Conservation (phyloP, 1,284 basidiomycete species). For the Malassezia brasiliensis region DNA sequence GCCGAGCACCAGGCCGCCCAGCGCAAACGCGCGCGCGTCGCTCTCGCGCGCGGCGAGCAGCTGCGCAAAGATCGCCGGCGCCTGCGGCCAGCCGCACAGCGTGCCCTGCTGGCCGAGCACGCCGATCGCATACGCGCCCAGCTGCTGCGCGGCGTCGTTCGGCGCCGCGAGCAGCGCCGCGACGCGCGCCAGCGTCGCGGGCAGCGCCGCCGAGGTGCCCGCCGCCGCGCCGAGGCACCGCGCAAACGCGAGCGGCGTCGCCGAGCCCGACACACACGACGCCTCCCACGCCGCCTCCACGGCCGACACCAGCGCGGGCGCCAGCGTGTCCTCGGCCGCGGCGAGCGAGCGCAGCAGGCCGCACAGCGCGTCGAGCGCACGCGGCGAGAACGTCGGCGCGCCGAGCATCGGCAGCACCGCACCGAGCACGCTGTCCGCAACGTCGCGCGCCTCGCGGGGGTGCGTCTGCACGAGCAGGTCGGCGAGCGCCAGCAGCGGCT, state of each 20-base stretch:
- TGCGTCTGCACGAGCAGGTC: constrained; percentile 2
- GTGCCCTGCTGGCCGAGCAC: constrained; percentile 35
- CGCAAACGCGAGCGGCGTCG: constrained; percentile 46
- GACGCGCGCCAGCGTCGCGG: constrained; percentile 18
- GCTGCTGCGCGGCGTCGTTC: constrained; percentile 19
- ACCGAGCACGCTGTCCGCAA: not conserved
- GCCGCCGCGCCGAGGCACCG: constrained; percentile 35
- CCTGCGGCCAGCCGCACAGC: constrained; percentile 26
- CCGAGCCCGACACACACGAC: not conserved
- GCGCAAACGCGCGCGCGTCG: constrained; percentile 31
- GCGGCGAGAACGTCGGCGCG: not conserved
- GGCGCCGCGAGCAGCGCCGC: not conserved
- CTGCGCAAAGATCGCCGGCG: constrained; percentile 20
- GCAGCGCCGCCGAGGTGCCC: constrained; percentile 18
- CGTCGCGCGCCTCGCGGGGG: not conserved
- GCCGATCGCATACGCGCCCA: constrained; percentile 29
- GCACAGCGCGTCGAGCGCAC: not conserved
- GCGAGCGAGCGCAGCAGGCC: not conserved
- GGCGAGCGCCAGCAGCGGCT: not conserved
- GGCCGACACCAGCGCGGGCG: not conserved
- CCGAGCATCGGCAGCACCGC: not conserved
- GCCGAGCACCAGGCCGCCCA: constrained; percentile 87
- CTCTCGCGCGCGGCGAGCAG: constrained; percentile 23
- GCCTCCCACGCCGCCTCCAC: constrained; percentile 5
- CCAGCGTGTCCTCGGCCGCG: not conserved